Evolutionary conservation across 169 alveolate genomes (phyloP), one percentile per base, ranked within the genome.

Genomic region (Eimeria acervulina): DNA sequence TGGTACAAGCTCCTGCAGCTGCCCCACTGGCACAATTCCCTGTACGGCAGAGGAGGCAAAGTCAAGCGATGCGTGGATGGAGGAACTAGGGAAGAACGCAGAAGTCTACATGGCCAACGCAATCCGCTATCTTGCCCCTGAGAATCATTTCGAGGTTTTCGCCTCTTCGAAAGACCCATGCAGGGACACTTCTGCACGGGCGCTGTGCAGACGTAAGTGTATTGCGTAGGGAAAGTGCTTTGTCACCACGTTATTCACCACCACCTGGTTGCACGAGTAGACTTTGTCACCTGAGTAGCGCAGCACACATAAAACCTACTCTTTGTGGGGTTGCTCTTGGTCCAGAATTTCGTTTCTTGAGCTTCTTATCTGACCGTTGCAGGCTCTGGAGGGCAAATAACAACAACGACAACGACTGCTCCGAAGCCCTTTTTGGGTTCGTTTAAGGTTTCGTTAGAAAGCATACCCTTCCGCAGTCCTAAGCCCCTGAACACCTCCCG

Each of bases 171-270:
- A 36, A 6, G 70, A 38, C 47, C 63, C 76, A 4, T 85, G 93
- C 80, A 21, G 38, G 31, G 52, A 61, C 28, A n/a, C 8, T 21
- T 33, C 10, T 33, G 93, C 80, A 38, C 61, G 33, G 23, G 80
- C 93, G 2, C 42, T 85, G 13, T 85, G 93, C 93, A 85, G 68
- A 61, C 76, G 93, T 85, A 85, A 61, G 93, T n/a, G 6, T 21
- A 19, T 59, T n/a, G 81, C 21, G 33, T 28, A 61, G 63, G 10
- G 19, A 8, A 38, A 26, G 38, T n/a, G 17, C 31, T 33, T 13
- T 74, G 19, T 76, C 61, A 23, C 38, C 47, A 17, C 52, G 51
- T 74, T 19, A 74, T 15, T 23, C 36, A 36, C 87, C 15, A 40
- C 23, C 61, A 38, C 3, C 15, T 38, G 59, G 61, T 40, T 44